A percentile compares a stretch with the other conserved stretches of the same genome.
These are phyloP conservation scores for Whalleya microplaca DNA, from an alignment of 2,329 filamentous ascomycete species.

Conservation along the genomic window DNA sequence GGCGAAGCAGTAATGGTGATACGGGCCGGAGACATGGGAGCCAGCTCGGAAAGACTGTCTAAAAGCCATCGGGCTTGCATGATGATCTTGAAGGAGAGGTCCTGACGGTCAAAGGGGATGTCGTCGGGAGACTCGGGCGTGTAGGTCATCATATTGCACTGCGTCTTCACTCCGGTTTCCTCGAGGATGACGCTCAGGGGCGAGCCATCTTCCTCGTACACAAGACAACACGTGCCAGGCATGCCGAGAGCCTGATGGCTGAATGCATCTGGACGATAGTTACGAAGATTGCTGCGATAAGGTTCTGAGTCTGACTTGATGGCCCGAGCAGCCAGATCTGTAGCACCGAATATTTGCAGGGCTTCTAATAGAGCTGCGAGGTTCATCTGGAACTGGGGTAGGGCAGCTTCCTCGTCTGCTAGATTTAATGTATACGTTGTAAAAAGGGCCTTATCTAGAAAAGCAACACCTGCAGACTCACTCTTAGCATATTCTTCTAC, in stretches of 20 bases:
- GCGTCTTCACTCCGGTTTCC: constrained; percentile 85
- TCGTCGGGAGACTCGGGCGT: constrained; percentile 73
- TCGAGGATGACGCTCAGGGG: constrained; percentile 85
- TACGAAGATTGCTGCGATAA: constrained; percentile 64
- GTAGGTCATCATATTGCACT: constrained; percentile 89
- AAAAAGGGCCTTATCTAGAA: constrained; percentile 88
- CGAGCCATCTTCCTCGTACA: constrained; percentile 74
- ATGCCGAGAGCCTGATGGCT: constrained; percentile 81
- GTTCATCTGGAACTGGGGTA: constrained; percentile 83
- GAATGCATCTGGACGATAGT: constrained; percentile 74
- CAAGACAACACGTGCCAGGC: constrained; percentile 81
- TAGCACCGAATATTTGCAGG: constrained; percentile 91
- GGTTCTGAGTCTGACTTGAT: constrained; percentile 62
- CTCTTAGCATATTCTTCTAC: constrained; percentile 10
- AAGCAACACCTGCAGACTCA: constrained; percentile 64
- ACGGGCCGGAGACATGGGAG: constrained; percentile 70
- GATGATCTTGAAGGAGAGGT: constrained; percentile 88
- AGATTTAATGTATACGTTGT: constrained; percentile 77
- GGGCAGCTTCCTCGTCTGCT: constrained; percentile 47
- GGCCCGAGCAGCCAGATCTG: constrained; percentile 65
- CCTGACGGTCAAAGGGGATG: constrained; percentile 84
- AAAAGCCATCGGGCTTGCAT: constrained; percentile 79
- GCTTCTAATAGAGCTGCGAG: constrained; percentile 88
- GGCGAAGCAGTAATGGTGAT: constrained; percentile 70
- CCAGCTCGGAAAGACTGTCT: constrained; percentile 72